Evolutionary conservation across 345 rosid species (phyloP).

Genomic region (Iberis pinnata): DNA sequence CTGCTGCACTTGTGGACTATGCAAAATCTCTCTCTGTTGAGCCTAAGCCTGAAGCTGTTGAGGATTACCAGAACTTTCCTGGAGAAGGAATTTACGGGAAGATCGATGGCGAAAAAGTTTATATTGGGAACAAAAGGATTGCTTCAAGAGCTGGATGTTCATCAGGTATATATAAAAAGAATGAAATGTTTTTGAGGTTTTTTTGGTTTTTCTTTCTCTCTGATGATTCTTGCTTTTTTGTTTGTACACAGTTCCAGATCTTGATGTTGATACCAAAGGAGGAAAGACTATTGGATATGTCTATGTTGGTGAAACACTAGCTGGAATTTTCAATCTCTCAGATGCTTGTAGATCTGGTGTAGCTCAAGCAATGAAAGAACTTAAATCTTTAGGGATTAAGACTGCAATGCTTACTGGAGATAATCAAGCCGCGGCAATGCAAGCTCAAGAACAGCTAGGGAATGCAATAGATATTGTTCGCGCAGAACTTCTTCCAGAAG

Average conservation of each 20-base stretch:
- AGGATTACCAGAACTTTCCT: conserved; percentile 61
- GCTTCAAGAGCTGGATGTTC: conserved; percentile 52
- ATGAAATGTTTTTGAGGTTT: not conserved
- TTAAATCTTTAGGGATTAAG: conserved; percentile 48
- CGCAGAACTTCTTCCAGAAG: conserved; percentile 78
- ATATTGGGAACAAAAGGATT: conserved; percentile 67
- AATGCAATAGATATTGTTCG: conserved; percentile 49
- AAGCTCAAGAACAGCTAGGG: conserved; percentile 70
- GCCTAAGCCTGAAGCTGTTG: conserved; percentile 66
- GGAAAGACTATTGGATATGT: conserved; percentile 65
- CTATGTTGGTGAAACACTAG: conserved; percentile 34
- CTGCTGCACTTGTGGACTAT: conserved; percentile 59
- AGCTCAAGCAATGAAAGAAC: conserved; percentile 49
- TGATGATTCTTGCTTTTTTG: conserved; percentile 11
- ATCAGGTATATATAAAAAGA: conserved; percentile 38
- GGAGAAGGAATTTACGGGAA: conserved; percentile 86
- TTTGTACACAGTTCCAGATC: conserved; percentile 34
- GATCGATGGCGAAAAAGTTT: conserved; percentile 55
- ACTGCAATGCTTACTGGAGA: conserved; percentile 90
- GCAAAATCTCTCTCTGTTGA: conserved; percentile 50
- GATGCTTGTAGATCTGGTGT: conserved; percentile 77
- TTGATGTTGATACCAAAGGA: conserved; percentile 30
- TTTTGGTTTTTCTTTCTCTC: not conserved
- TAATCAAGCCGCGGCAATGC: conserved; percentile 53
- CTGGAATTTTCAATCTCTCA: conserved; percentile 60